Percentiles rank a stretch among this genome's conserved stretches.
Conservation (phyloP, 169 alveolate genomes). For the Plasmodium reichenowi region DNA sequence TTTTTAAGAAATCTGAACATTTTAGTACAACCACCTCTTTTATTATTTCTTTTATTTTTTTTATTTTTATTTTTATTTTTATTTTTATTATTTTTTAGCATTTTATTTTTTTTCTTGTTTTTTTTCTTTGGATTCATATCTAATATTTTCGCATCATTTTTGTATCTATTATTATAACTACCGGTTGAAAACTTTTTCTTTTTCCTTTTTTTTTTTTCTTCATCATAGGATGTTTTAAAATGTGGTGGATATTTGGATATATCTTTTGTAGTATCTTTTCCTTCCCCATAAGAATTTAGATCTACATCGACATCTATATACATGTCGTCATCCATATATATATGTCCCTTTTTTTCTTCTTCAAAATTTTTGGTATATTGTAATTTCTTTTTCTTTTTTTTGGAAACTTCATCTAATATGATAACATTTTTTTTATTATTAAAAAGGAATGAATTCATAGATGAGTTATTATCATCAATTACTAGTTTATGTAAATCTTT, state of each 20-base stretch:
- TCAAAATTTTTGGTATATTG: neutral
- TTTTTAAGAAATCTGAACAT: neutral
- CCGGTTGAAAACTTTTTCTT: too few species aligned
- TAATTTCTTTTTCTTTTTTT: neutral
- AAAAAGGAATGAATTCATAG: slow-evolving; percentile 7
- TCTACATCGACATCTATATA: too few species aligned
- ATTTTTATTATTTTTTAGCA: neutral
- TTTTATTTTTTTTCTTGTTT: neutral
- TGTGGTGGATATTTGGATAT: too few species aligned
- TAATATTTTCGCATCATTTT: too few species aligned
- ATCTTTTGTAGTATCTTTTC: too few species aligned
- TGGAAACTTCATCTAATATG: neutral
- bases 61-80: neutral
- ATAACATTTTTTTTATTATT: slow-evolving; percentile 10
- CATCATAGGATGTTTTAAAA: too few species aligned
- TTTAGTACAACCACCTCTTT: neutral
- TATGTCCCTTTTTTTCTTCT: neutral
- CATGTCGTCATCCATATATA: neutral
- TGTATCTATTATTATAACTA: too few species aligned
- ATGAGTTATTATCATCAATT: slow-evolving; percentile 5
- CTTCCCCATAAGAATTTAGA: too few species aligned
- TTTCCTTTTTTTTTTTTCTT: too few species aligned
- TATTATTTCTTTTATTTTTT: neutral
- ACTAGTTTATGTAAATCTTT: slow-evolving; percentile 31
- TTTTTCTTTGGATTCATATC: neutral